These are phyloP conservation scores for Alternaria alternata DNA, from an alignment of 2,329 filamentous ascomycete genomes.

Conservation along the genomic window DNA sequence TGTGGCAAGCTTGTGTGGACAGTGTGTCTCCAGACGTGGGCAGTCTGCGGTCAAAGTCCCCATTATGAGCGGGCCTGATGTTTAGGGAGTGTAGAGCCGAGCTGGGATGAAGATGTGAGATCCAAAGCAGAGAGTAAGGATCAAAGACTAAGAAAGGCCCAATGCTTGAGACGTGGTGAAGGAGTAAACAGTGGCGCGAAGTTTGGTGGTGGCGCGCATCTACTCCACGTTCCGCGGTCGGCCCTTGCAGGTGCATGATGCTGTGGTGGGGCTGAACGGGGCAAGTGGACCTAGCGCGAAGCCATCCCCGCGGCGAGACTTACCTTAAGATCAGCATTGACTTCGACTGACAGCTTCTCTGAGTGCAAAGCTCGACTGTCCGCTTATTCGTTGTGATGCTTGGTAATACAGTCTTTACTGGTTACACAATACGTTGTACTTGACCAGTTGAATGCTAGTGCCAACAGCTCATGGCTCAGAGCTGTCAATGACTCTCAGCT, in stretches of 20 bases:
- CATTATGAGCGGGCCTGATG: conserved; percentile 31
- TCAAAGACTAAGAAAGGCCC: not conserved
- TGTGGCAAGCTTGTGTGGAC: conserved; percentile 53
- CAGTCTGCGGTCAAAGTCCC: conserved; percentile 52
- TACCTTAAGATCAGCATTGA: not conserved
- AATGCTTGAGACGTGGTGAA: not conserved
- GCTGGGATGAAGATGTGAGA: not conserved
- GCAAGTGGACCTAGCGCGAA: conserved; percentile 6
- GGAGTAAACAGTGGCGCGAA: not conserved
- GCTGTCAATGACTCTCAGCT: not conserved
- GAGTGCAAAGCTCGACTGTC: too few species aligned
- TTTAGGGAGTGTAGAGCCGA: not conserved
- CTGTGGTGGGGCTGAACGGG: conserved; percentile 44
- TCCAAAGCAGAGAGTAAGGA: not conserved
- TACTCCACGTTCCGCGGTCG: conserved; percentile 8
- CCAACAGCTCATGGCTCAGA: conserved; percentile 1
- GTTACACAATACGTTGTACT: not conserved
- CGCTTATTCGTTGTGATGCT: not conserved
- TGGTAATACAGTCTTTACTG: not conserved
- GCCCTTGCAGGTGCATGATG: conserved; percentile 14
- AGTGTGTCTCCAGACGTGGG: conserved; percentile 48
- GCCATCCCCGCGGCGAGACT: not conserved
- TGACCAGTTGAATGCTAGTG: not conserved
- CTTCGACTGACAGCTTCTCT: not conserved
- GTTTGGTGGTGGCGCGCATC: conserved; percentile 10